A percentile compares a stretch with the other conserved stretches of the same genome.
Evolutionary conservation across 1,284 basidiomycete genomes (phyloP).

Genomic region (Malassezia sympodialis): DNA sequence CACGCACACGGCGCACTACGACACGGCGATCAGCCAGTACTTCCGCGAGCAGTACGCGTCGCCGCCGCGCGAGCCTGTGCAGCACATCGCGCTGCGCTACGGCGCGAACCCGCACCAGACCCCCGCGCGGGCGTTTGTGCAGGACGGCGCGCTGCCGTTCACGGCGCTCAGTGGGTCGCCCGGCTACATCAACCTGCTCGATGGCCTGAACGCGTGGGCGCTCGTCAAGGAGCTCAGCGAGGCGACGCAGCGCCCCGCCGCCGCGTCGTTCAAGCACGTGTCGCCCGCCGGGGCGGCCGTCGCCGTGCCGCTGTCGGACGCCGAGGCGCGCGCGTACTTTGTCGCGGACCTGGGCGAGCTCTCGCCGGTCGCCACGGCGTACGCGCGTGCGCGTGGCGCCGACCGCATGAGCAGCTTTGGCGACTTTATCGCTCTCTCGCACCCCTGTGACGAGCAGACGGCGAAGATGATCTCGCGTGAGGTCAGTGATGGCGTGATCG

Average conservation of each 20-base stretch:
- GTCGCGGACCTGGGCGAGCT: constrained; percentile 87
- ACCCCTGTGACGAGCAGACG: constrained; percentile 82
- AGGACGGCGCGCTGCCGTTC: constrained; percentile 80
- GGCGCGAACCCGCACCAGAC: constrained; percentile 98
- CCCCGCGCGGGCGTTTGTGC: constrained; percentile 91
- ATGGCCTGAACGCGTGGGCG: constrained; percentile 92
- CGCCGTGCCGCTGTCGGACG: constrained; percentile 60
- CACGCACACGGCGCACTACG: constrained; percentile 87
- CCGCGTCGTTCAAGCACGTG: constrained; percentile 98
- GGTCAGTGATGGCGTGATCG: constrained; percentile 95
- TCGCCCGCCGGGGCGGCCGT: constrained; percentile 86
- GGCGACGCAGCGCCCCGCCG: constrained; percentile 71
- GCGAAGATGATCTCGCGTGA: constrained; percentile 94
- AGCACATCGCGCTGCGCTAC: constrained; percentile 74
- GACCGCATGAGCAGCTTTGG: constrained; percentile 99
- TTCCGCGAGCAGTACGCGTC: constrained; percentile 89
- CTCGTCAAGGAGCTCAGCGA: constrained; percentile 87
- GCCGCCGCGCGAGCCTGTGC: constrained; percentile 41
- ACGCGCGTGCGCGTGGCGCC: constrained; percentile 90
- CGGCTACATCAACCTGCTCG: constrained; percentile 98
- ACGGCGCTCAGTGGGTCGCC: constrained; percentile 88
- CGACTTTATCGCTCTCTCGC: constrained; percentile 92
- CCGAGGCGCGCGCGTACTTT: constrained; percentile 87
- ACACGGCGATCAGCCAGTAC: constrained; percentile 89
- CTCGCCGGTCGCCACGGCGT: constrained; percentile 80